These are phyloP conservation scores for Saturnispora sekii DNA, from an alignment of 805 yeast species.

Conservation along the genomic window DNA sequence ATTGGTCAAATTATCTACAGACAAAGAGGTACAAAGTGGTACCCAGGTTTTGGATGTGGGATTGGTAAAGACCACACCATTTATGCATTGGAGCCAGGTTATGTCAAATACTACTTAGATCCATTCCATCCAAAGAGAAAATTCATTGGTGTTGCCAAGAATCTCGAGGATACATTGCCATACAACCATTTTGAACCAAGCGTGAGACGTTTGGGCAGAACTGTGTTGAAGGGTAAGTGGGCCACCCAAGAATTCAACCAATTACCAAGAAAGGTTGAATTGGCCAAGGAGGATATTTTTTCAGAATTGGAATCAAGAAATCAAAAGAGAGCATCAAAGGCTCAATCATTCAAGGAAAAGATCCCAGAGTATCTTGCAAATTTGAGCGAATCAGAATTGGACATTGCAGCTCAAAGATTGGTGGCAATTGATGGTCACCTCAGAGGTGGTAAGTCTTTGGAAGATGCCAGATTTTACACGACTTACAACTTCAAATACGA, in stretches of 20 bases:
- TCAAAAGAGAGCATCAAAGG: slow-evolving; percentile 26
- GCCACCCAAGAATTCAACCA: slow-evolving; percentile 51
- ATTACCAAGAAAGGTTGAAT: slow-evolving; percentile 58
- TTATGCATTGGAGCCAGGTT: slow-evolving; percentile 87
- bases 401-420: slow-evolving; percentile 43
- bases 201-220: slow-evolving; percentile 72
- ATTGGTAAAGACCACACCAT: slow-evolving; percentile 94
- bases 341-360: slow-evolving; percentile 24
- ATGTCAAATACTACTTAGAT: slow-evolving; percentile 80
- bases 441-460: slow-evolving; percentile 46
- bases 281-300: slow-evolving; percentile 44
- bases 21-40: slow-evolving; percentile 91
- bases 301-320: slow-evolving; percentile 33
- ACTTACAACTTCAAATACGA: slow-evolving; percentile 42
- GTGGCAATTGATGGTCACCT: slow-evolving; percentile 42
- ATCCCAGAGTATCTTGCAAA: slow-evolving; percentile 21
- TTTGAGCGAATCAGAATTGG: slow-evolving; percentile 22
- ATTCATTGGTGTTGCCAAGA: slow-evolving; percentile 80
- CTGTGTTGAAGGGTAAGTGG: slow-evolving; percentile 39
- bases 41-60: slow-evolving; percentile 85
- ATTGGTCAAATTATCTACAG: slow-evolving; percentile 85
- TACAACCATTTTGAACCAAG: slow-evolving; percentile 88
- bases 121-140: slow-evolving; percentile 94
- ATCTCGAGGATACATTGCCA: slow-evolving; percentile 57
- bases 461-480: slow-evolving; percentile 52